Evolutionary conservation across 2,329 filamentous ascomycete species (phyloP), one percentile per base, ranked within the genome.

Genomic region (Diaporthe australafricana): DNA sequence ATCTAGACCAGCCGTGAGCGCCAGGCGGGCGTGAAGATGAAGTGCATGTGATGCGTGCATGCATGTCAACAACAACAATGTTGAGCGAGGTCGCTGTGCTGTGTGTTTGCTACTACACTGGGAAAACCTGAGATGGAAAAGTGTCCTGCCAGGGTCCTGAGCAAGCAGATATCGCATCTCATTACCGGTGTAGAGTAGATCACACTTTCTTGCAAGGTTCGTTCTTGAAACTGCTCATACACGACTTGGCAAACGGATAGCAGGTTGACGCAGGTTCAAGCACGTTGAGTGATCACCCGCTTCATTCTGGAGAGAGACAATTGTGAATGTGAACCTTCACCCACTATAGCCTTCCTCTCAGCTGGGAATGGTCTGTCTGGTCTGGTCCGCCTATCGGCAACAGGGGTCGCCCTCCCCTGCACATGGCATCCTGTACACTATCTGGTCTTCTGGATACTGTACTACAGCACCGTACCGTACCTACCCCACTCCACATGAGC

Each of bases 401-500:
- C 57, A 62, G 57, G 57, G 57, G 40, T 62, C 20, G 8, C 40
- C 5, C 12, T 62, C 25, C 57, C 38, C 56, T 60, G 56, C 12
- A 25, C 25, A 38, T 40, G 47, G 57, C 32, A 35, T 9, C 32
- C 32, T 35, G 32, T 20, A 14, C 35, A 42, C n/a, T n/a, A n/a
- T n/a, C n/a, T n/a, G n/a, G n/a, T n/a, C n/a, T n/a, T n/a, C n/a
- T n/a, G n/a, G n/a, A n/a, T n/a, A 5, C 2, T 42, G 22, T 27
- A 32, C 17, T 40, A 62, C 57, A 47, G 40, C 32, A 14, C 40
- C 25, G 25, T 47, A 14, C 40, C 25, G 25, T 25, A 20, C 20
- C 60, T 48, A 50, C 60, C 60, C 60, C 60, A 63, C 60, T 1
- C 30, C 27, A 63, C 6, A 17, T 63, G 57, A 62, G 57, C 57